Percentiles rank a stretch among this genome's conserved stretches.
Conservation (phyloP, 345 rosid species). For the Adansonia digitata region DNA sequence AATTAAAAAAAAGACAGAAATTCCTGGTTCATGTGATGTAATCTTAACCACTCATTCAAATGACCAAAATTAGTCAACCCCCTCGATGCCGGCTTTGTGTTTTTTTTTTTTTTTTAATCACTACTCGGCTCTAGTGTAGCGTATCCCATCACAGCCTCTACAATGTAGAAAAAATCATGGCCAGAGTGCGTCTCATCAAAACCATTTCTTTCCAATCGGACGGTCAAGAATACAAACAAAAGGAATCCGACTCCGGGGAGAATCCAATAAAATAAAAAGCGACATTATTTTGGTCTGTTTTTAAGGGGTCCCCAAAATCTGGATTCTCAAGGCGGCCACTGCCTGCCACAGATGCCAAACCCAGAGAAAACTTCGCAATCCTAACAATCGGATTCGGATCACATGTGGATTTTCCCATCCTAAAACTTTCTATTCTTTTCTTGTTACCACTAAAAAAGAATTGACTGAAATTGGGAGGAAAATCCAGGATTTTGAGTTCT, state of each 20-base stretch:
- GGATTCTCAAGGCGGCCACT: conserved; percentile 30
- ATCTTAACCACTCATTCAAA: not conserved
- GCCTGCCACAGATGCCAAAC: not conserved
- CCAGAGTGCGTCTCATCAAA: not conserved
- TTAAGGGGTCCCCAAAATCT: conserved; percentile 1
- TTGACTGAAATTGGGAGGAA: not conserved
- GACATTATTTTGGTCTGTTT: not conserved
- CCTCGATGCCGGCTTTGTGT: not conserved
- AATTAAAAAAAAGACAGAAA: not conserved
- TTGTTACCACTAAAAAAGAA: conserved; percentile 16
- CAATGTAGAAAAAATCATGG: not conserved
- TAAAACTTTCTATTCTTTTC: not conserved
- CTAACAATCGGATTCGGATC: conserved; percentile 5
- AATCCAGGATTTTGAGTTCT: conserved; percentile 9
- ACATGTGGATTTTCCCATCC: not conserved
- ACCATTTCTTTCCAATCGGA: not conserved
- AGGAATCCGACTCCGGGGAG: not conserved
- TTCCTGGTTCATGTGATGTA: not conserved
- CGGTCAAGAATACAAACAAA: not conserved
- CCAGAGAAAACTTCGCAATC: conserved; percentile 12
- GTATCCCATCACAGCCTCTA: not conserved
- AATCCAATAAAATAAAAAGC: not conserved
- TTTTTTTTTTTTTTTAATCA: not conserved
- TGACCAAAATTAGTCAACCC: not conserved
- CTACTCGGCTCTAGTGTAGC: not conserved